phyloP scores from a whole-genome alignment of 2,329 filamentous ascomycete species.

The Curvularia lunata region DNA sequence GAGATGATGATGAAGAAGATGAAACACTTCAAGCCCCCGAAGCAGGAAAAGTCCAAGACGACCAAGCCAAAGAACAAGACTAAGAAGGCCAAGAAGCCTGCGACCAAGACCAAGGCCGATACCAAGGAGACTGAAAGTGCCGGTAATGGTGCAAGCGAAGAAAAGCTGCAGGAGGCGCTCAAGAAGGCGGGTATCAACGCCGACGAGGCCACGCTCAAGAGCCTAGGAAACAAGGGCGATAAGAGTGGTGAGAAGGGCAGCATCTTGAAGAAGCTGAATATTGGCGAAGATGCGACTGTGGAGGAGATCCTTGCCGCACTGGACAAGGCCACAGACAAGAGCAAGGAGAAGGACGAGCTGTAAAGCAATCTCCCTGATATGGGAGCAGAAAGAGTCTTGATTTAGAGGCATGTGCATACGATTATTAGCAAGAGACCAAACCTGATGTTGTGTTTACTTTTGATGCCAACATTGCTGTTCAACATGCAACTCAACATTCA shows the following conservation, averaged over 20 bases:
- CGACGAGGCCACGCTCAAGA: constrained; percentile 34
- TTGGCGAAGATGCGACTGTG: constrained; percentile 41
- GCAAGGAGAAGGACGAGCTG: constrained; percentile 15
- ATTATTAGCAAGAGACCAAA: background rate
- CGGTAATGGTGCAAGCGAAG: constrained; percentile 36
- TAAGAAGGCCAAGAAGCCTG: constrained; percentile 33
- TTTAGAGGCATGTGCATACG: background rate
- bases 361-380: constrained; percentile 19
- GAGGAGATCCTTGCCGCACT: constrained; percentile 57
- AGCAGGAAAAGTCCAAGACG: constrained; percentile 48
- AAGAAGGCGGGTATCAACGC: constrained; percentile 41
- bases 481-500: background rate
- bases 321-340: constrained; percentile 44
- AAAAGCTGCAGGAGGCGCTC: constrained; percentile 40
- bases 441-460: background rate
- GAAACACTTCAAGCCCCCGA: constrained; percentile 52
- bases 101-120: constrained; percentile 31
- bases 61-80: constrained; percentile 26
- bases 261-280: constrained; percentile 34
- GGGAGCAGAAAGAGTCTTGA: background rate
- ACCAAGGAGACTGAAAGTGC: constrained; percentile 34
- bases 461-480: background rate
- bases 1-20: constrained; percentile 70
- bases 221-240: constrained; percentile 22
- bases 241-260: constrained; percentile 22